Percentiles rank a stretch among this genome's conserved stretches.
Conservation (phyloP, 2,329 filamentous ascomycete species). For the Sporothrix luriei region DNA sequence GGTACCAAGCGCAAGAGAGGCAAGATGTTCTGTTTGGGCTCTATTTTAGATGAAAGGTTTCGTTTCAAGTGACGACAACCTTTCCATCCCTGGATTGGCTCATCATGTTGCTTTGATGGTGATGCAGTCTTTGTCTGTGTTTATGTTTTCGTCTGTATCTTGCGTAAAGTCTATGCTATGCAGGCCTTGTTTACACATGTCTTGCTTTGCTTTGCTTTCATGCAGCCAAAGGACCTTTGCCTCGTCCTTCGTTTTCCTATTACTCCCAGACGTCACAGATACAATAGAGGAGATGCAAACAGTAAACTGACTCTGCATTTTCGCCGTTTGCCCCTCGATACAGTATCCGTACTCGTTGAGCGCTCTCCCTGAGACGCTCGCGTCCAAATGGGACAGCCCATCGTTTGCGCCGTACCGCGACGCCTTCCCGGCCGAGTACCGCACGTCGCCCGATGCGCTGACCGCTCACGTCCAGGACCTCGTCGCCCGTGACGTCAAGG, state of each 20-base stretch:
- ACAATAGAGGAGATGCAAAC: background rate
- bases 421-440: slow-evolving; percentile 69
- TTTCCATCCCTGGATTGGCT: background rate
- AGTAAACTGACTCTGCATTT: slow-evolving; percentile 12
- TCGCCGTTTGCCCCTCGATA: background rate
- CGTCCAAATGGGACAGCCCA: slow-evolving; percentile 66
- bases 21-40: background rate
- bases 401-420: slow-evolving; percentile 68
- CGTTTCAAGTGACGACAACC: slow-evolving; percentile 29
- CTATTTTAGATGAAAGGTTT: slow-evolving; percentile 20
- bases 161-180: background rate
- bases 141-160: slow-evolving; percentile 13
- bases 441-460: slow-evolving; percentile 60
- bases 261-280: background rate
- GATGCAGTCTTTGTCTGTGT: background rate
- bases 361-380: slow-evolving; percentile 65
- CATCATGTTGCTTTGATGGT: slow-evolving; percentile 1
- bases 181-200: background rate
- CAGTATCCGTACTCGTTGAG: slow-evolving; percentile 78
- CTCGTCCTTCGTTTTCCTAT: background rate
- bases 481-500: slow-evolving; percentile 71
- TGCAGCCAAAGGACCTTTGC: slow-evolving; percentile 15
- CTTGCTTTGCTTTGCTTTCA: slow-evolving; percentile 5
- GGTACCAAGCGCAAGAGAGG: background rate
- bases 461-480: slow-evolving; percentile 70